Base-by-base conservation (phyloP, 75 land plant species). In the Sequoia sempervirens region DNA sequence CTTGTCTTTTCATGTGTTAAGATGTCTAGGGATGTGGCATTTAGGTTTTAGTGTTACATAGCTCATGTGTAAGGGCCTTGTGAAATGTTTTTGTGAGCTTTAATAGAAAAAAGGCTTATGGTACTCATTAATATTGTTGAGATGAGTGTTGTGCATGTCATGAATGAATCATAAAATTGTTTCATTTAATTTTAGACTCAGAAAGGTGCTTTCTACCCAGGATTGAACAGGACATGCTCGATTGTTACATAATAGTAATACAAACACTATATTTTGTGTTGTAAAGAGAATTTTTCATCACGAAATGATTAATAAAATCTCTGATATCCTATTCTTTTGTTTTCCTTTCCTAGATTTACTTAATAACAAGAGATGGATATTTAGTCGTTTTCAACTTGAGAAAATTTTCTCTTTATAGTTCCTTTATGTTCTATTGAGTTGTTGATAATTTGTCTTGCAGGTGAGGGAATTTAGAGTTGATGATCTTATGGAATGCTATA, bases 401-500 rank as follows among this genome's bases (percentile, higher is more conserved):
- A 18, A 75, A 20, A 10, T 38, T 5, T 73, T 73, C 23, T 75
- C 20, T 38, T 23, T 45, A 12, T 38, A 4, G 26, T 43, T 45
- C 0, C 47, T n/a, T 1, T 78, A 1, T 45, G 41, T 45, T 26
- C 2, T 45, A 11, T 45, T 45, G 28, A 43, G 9, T 78, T 78
- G 50, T 83, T 15, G 47, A 23, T 37, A n/a, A 82, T 81, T 68
- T 85, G 17, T 38, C 3, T 37, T 80, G 83, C 89, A 97, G 99
- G 87, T 53, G 12, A 93, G 88, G 82, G 93, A 87, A 83, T 98
- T 96, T 90, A 92, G 91, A 82, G 99, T 95, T 30, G 94, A 91
- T 82, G 98, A 93, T 82, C 92, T 98, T 18, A 93, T 98, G 98
- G 95, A 98, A 45, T 93, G 86, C 82, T 98, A 98, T 84, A 93